phyloP scores from a whole-genome alignment of 805 yeast species.

The Naumovozyma dairenensis region DNA sequence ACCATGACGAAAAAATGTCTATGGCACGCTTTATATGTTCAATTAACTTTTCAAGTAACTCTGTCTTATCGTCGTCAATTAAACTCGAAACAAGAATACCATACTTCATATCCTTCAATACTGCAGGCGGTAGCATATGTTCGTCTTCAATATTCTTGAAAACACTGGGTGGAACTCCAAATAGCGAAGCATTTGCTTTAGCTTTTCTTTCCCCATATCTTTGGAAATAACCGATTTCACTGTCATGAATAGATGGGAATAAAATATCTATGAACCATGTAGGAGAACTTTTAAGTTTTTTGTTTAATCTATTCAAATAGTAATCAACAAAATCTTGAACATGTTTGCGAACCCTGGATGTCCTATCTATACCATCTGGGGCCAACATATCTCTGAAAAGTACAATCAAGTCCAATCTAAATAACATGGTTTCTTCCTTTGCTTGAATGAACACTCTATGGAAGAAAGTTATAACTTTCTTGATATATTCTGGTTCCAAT shows the following conservation, averaged over 20 bases:
- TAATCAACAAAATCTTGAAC: constrained; percentile 56
- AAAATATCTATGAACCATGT: constrained; percentile 52
- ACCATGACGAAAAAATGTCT: constrained; percentile 13
- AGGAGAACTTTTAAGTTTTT: constrained; percentile 41
- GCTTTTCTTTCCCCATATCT: constrained; percentile 31
- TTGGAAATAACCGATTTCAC: constrained; percentile 38
- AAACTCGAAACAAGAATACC: constrained; percentile 28
- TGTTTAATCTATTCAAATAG: constrained; percentile 50
- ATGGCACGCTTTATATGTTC: constrained; percentile 13
- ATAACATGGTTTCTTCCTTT: constrained; percentile 47
- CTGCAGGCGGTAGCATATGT: constrained; percentile 15
- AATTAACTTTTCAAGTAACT: constrained; percentile 14
- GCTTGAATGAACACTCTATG: constrained; percentile 59
- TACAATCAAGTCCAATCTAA: constrained; percentile 65
- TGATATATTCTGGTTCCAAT: constrained; percentile 48
- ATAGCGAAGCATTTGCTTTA: constrained; percentile 1
- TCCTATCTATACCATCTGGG: constrained; percentile 38
- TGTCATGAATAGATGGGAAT: constrained; percentile 47
- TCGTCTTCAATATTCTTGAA: constrained; percentile 19
- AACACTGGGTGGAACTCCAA: constrained; percentile 18
- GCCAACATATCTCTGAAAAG: constrained; percentile 45
- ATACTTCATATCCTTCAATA: constrained; percentile 17
- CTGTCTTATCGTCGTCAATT: constrained; percentile 25
- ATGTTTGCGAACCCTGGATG: constrained; percentile 42
- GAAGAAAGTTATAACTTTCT: constrained; percentile 56